Base-by-base conservation (phyloP, 2,329 filamentous ascomycete species). In the Fusarium circinatum region DNA sequence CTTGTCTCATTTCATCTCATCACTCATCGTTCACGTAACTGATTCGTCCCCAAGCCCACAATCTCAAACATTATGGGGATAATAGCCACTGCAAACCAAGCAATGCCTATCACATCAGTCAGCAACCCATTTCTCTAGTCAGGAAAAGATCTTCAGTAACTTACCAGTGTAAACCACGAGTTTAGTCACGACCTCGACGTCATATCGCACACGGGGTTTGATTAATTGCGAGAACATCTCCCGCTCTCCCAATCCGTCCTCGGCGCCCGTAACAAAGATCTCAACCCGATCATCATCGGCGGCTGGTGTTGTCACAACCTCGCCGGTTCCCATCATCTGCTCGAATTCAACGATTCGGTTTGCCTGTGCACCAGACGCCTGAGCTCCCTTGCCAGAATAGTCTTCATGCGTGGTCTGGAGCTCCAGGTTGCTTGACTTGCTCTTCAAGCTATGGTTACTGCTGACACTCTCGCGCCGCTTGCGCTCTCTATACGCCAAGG, bases 131-230 rank as follows among this genome's bases (percentile, higher is more conserved):
- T 18, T 24, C 38, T n/a, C 30, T 34, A 10, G 10, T 14, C 39
- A 11, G 14, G 47, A 5, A 4, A 24, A 52, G 59, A 61, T 17
- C 10, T 48, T 9, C 8, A 13, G 4, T 7, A 13, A 42, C 54
- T 82, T 84, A 94, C 96, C 96, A 67, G 93, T 89, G 84, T 99
- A 99, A 30, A 99, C 94, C 77, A 99, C 93, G 69, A 99, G 83
- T 84, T 98, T 98, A 10, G 96, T 98, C 42, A 99, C 93, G 44
- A 99, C 96, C 83, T 99, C 96, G n/a, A 98, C 96, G 83, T 99
- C 96, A 79, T 98, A 99, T 76, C 95, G 88, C 68, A 98, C 95
- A 75, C 96, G 90, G 55, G 96, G 95, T 83, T 93, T 94, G 72
- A 95, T 92, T 62, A 98, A 87, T 79, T 89, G 90, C 49, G 91